Conservation (phyloP, 2,329 filamentous ascomycete species). For the Fusarium kyushuense region DNA sequence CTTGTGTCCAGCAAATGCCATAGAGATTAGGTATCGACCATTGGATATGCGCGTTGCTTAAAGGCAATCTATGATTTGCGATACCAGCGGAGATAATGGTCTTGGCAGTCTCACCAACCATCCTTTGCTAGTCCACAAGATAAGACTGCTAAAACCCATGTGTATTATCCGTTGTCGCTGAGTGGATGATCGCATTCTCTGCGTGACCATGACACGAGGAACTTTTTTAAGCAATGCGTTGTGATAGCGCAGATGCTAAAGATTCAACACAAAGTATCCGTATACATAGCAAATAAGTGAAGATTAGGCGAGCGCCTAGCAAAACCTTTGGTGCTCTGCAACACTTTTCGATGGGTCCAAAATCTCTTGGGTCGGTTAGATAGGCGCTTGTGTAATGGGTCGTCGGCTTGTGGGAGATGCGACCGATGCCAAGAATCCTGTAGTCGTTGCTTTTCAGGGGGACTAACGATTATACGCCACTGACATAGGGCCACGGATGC, state of each 20-base stretch:
- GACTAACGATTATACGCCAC: conserved; percentile 17
- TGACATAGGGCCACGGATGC: conserved; percentile 13
- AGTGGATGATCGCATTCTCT: conserved; percentile 19
- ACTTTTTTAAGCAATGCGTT: neutral
- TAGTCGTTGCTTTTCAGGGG: neutral
- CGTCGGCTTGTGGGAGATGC: conserved; percentile 24
- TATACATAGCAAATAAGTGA: neutral
- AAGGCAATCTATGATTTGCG: conserved; percentile 8
- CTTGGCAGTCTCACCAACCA: conserved; percentile 17
- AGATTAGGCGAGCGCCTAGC: neutral
- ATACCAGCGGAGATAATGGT: conserved; percentile 1
- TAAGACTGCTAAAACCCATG: conserved; percentile 14
- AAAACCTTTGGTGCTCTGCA: neutral
- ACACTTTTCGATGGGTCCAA: neutral
- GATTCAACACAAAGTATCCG: neutral
- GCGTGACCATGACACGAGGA: conserved; percentile 13
- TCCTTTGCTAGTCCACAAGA: neutral
- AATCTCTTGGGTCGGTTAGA: conserved; percentile 1
- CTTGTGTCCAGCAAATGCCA: neutral
- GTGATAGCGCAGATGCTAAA: conserved; percentile 16
- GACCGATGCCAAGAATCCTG: conserved; percentile 20
- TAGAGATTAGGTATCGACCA: neutral
- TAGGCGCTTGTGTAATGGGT: conserved; percentile 4
- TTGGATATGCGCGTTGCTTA: conserved; percentile 1
- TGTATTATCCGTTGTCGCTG: conserved; percentile 24